Evolutionary conservation across 2,329 filamentous ascomycete genomes (phyloP).

Genomic region (Malbranchea zuffiana): DNA sequence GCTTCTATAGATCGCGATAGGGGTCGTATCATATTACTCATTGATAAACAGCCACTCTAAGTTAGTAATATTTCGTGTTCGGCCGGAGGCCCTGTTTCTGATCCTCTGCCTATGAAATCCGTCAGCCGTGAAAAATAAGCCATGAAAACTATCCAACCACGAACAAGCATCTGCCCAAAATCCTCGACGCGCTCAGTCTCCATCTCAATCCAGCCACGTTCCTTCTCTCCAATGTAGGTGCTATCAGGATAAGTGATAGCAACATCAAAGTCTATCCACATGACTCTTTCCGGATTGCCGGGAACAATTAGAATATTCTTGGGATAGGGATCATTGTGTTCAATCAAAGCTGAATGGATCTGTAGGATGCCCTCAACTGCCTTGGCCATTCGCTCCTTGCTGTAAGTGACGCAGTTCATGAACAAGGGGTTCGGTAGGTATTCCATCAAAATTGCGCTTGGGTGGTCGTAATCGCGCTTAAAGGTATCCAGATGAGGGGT

Average conservation of each 20-base stretch:
- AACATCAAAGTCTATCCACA: conserved; percentile 16
- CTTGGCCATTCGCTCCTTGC: conserved; percentile 11
- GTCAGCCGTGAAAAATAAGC: conserved; percentile 6
- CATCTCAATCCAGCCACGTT: conserved; percentile 10
- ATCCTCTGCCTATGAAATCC: conserved; percentile 11
- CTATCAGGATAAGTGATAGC: conserved; percentile 13
- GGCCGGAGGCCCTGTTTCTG: conserved; percentile 12
- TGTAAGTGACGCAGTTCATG: conserved; percentile 14
- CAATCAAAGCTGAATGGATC: conserved; percentile 13
- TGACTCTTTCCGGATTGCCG: conserved; percentile 12
- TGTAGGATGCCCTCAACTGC: conserved; percentile 12
- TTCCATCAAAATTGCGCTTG: conserved; percentile 14
- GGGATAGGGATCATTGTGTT: conserved; percentile 15
- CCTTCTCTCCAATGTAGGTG: conserved; percentile 10
- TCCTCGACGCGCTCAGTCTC: conserved; percentile 11
- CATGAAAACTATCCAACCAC: conserved; percentile 5
- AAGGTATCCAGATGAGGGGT: conserved; percentile 13
- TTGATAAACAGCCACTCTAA: too few relatives aligned
- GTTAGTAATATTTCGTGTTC: conserved; percentile 16
- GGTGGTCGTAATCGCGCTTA: conserved; percentile 4
- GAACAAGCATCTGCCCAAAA: conserved; percentile 11
- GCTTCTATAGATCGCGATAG: conserved; percentile 12
- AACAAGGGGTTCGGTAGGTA: conserved; percentile 12
- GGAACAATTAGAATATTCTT: conserved; percentile 15
- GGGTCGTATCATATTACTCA: too few relatives aligned